Percentiles rank a stretch among this genome's conserved stretches.
Evolutionary conservation across 345 rosid species (phyloP).

Genomic region (Salix exigua): DNA sequence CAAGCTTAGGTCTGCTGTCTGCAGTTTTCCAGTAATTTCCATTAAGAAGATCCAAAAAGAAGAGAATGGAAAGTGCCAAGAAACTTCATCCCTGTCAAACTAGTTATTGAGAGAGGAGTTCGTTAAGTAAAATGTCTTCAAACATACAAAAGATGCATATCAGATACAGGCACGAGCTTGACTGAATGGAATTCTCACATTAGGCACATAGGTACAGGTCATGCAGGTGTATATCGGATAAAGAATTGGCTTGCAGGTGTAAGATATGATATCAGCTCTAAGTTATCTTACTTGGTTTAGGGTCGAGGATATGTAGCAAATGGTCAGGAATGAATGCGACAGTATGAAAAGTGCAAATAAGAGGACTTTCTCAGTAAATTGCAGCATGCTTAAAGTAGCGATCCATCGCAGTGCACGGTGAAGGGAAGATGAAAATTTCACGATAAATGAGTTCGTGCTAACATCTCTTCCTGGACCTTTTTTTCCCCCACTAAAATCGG

Average conservation of each 20-base stretch:
- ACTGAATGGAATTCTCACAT: neutral
- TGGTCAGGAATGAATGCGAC: neutral
- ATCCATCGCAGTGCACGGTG: neutral
- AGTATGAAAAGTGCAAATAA: neutral
- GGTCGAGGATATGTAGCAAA: neutral
- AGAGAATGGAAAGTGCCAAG: neutral
- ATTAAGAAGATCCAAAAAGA: neutral
- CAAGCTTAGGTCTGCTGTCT: constrained; percentile 78
- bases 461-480: neutral
- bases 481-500: neutral
- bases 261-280: neutral
- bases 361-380: neutral
- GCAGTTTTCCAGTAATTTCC: constrained; percentile 22
- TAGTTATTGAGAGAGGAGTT: neutral
- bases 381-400: neutral
- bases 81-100: neutral
- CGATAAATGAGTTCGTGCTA: neutral
- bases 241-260: neutral
- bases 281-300: neutral
- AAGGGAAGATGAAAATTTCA: neutral
- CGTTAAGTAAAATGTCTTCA: neutral
- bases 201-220: neutral
- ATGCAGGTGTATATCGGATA: neutral
- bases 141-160: neutral
- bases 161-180: neutral